Evolutionary conservation across 345 rosid genomes (phyloP), one percentile per base, ranked within the genome.

Genomic region (Brassica cretica): DNA sequence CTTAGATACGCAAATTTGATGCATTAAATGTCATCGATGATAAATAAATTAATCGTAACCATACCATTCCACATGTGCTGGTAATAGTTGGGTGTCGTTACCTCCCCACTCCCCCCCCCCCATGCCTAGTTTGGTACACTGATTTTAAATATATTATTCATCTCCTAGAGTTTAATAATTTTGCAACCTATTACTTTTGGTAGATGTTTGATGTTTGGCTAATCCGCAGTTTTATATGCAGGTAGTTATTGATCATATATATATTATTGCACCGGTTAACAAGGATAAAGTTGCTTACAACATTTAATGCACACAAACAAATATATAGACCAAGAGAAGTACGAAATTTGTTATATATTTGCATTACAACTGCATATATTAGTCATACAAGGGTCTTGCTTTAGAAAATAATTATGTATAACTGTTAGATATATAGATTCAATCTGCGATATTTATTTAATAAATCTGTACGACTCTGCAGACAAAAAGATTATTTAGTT

Each of bases 1-100:
- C 4, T 27, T 24, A 1, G 6, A 27, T 16, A 10, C 16, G 2
- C 1, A 14, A 35, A 65, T 37, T 66, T 19, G n/a, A 41, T 66
- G 32, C 29, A 66, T 19, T 37, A 66, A 65, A 37, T 66, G 53
- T 37, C 14, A 65, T 8, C 5, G 35, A 71, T 58, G 25, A 32
- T 64, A 64, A 24, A 58, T 59, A 60, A 41, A 62, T 25, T 25
- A 41, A 24, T 27, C 21, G 69, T 44, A 51, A 29, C 61, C 69
- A 29, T 49, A 64, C 63, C 62, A 49, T 49, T 29, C 76, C 14
- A 64, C 62, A 73, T 64, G 62, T 64, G 33, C 19, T 73, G 60
- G 5, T 41, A 37, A 63, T 73, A 25, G 68, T 63, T 64, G 49
- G 32, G 21, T 39, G 64, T 46, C 19, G 24, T 21, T 41, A 44